Base-by-base conservation (phyloP, 176 grass and related monocot genomes). In the Oryza glaberrima region DNA sequence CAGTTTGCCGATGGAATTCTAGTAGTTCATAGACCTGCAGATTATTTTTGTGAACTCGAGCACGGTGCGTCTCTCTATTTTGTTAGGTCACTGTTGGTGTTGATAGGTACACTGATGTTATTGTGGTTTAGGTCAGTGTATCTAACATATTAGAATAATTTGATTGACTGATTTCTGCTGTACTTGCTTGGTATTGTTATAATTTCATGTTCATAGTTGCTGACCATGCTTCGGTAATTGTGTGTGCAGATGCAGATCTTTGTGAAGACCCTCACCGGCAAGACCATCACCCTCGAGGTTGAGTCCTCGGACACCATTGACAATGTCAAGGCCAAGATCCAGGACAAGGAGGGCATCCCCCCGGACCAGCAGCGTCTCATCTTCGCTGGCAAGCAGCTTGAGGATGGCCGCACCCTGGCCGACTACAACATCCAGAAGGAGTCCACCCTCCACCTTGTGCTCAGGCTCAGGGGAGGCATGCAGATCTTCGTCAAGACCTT, bases 401-500 rank as follows among this genome's bases (percentile, higher is more conserved):
- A 94, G 86, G 92, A 94, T 4, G 92, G 92, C 58, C 89, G 92
- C 1, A 94, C 92, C 26, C 61, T 94, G 0, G 92, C 92, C 0
- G 92, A 94, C 70, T 94, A 94, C 79, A 94, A 94, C 75, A 94
- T 94, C 76, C 88, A 94, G 49, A 88, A 94, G 92, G 92, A 93
- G 78, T 94, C 92, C 0, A 94, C 92, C 7, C 88, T 91, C 4
- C 92, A 94, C 79, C 61, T 94, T 0, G 92, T 94, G 19, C 92
- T 94, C 3, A 32, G 90, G 2, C 90, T 92, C 0, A 28, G 87
- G 2, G 81, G 91, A 3, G 76, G 82, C 0, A 95, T 95, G 94
- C 94, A 96, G 77, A 96, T 96, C 68, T 96, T 96, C 0, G 94
- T 96, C 1, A 96, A 96, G 84, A 96, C 94, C 43, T 58, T 97